Evolutionary conservation across 1,139 yeast genomes (phyloP), one percentile per base, ranked within the genome.

Genomic region (Saccharomyces uvarum): DNA sequence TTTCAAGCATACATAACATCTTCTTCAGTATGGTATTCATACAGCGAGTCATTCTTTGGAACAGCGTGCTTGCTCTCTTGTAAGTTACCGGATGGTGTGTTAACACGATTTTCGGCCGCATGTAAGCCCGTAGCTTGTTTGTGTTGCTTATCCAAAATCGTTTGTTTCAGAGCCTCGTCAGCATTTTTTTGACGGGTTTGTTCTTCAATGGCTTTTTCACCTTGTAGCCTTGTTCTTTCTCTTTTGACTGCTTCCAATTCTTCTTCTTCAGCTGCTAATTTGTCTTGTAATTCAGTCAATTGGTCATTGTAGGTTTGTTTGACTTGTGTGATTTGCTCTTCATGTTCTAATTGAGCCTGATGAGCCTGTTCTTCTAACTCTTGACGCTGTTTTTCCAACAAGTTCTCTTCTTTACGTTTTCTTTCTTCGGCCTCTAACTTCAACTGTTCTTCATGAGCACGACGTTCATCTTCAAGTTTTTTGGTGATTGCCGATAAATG

Each of bases 11-110:
- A 56, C 52, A 60, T 47, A 26, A 64, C 52, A 52, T 66, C 70
- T 53, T 64, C 68, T 47, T 63, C 68, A 11, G 67, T 62, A 33
- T 58, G 65, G 50, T 61, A 61, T 32, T 67, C 68, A 41, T 58
- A 66, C 41, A 63, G 49, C 5, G 69, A 65, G 49, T 59, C 55
- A 26, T 61, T 59, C 24, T 54, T 47, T 16, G 52, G 28, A 3
- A 33, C 51, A 16, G 5, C 27, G 14, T 26, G 29, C 46, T 44
- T 51, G 7, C 16, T 42, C 44, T 27, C 47, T 33, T 47, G 53
- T 16, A 44, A 26, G 27, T 47, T 24, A 24, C 2, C 21, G 13
- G 19, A 31, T 48, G 28, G 26, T 31, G 16, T 21, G 6, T 14
- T 19, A 24, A 24, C 26, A 16, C 8, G 27, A 9, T 19, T 48